These are phyloP conservation scores for Solanum hybrid DNA, from an alignment of 305 asterid genomes.

Conservation along the genomic window DNA sequence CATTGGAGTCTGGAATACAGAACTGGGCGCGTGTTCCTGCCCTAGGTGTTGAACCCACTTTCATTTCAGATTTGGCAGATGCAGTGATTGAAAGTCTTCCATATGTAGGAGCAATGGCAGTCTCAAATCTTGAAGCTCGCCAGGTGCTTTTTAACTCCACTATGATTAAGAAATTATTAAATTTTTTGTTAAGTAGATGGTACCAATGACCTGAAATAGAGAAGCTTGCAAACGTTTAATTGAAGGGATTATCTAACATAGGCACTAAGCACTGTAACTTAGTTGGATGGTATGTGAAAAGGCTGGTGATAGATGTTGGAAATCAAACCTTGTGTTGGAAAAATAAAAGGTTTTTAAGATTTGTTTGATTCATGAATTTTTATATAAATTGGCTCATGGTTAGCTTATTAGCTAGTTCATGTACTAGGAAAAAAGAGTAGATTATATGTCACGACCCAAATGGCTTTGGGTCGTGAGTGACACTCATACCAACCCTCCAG, in stretches of 20 bases:
- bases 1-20: constrained; percentile 79
- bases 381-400: not conserved
- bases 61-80: constrained; percentile 91
- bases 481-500: not conserved
- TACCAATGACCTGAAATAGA: not conserved
- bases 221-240: not conserved
- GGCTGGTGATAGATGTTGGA: not conserved
- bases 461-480: not conserved
- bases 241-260: not conserved
- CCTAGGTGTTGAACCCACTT: constrained; percentile 84
- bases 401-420: not conserved
- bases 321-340: not conserved
- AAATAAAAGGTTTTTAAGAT: not conserved
- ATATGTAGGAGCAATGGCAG: constrained; percentile 99
- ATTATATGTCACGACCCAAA: not conserved
- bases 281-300: not conserved
- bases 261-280: not conserved
- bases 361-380: not conserved
- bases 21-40: constrained; percentile 99
- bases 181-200: not conserved
- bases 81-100: constrained; percentile 99
- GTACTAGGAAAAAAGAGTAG: not conserved
- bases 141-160: constrained; percentile 43
- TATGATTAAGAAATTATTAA: not conserved
- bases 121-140: constrained; percentile 93